These are phyloP conservation scores for Colletotrichum spaethianum DNA, from an alignment of 2,329 filamentous ascomycete species.

Conservation along the genomic window DNA sequence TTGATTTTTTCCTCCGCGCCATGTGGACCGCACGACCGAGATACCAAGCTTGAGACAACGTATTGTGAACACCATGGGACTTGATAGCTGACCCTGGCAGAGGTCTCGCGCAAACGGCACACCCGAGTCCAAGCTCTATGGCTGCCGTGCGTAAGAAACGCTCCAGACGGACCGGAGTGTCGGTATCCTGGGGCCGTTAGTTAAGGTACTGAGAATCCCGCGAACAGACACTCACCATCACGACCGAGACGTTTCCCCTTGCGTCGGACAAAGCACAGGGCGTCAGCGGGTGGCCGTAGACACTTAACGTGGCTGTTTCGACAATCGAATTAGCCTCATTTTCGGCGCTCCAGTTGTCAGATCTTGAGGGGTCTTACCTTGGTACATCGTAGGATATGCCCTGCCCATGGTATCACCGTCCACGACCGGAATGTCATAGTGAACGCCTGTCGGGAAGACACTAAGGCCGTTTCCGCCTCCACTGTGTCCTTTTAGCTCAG, in stretches of 20 bases:
- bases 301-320: constrained; percentile 52
- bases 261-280: constrained; percentile 52
- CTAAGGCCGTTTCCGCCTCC: constrained; percentile 57
- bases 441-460: constrained; percentile 49
- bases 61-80: constrained; percentile 51
- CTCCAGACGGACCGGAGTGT: constrained; percentile 53
- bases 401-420: constrained; percentile 57
- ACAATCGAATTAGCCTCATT: constrained; percentile 41
- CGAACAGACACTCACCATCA: constrained; percentile 45
- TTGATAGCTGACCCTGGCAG: constrained; percentile 52
- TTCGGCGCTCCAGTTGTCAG: constrained; percentile 44
- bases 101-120: constrained; percentile 53
- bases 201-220: not conserved
- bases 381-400: constrained; percentile 54
- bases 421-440: constrained; percentile 54
- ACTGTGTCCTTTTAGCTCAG: constrained; percentile 50
- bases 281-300: constrained; percentile 54
- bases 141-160: constrained; percentile 53
- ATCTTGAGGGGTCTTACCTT: constrained; percentile 46
- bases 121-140: constrained; percentile 56
- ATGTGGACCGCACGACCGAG: constrained; percentile 50
- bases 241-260: constrained; percentile 45
- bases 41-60: constrained; percentile 53
- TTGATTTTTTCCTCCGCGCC: constrained; percentile 48
- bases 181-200: constrained; percentile 47